Base-by-base conservation (phyloP, 345 rosid species). In the Anacardium occidentale region DNA sequence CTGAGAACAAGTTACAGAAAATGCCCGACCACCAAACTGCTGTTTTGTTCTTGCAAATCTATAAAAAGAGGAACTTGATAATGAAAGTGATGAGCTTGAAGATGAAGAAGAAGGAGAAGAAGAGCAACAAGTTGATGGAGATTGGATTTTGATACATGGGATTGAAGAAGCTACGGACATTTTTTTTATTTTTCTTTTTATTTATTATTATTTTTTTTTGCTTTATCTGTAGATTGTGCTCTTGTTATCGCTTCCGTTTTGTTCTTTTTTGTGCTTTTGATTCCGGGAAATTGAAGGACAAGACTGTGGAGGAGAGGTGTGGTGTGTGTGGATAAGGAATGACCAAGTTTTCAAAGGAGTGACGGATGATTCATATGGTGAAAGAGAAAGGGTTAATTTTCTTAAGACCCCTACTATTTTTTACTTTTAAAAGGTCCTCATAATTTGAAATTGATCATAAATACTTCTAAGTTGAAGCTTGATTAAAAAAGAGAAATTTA, bases 81-180 rank as follows among this genome's bases (percentile, higher is more conserved):
- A 0, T 37, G 42, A 37, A 37, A 37, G 42, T 7, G 78, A 18
- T 10, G 88, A 57, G 29, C 5, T 65, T 5, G 87, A 81, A 2
- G 87, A 78, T 1, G 87, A 76, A 3, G 84, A 29, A 29, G 32
- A 68, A 40, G 85, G 77, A n/a, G 79, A 56, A 21, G 84, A 71
- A n/a, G 70, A 67, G 10, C 78, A 64, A 18, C 87, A 54, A 1
- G 84, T 78, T 7, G 89, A 79, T 62, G 94, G 83, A 68, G 78
- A 84, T 37, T 78, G 88, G 83, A 91, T 67, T 75, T 78, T 89
- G 79, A 89, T 77, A 71, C 80, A 80, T 11, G 91, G 93, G 62
- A 87, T 78, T 59, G 96, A 86, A 18, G 93, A 78, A 66, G 95
- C 86, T 51, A 85, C 80, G 18, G 93, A 87, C 97, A 94, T 87